Base-by-base conservation (phyloP, 441 rosid species). In the Pelargonium citronellum region DNA sequence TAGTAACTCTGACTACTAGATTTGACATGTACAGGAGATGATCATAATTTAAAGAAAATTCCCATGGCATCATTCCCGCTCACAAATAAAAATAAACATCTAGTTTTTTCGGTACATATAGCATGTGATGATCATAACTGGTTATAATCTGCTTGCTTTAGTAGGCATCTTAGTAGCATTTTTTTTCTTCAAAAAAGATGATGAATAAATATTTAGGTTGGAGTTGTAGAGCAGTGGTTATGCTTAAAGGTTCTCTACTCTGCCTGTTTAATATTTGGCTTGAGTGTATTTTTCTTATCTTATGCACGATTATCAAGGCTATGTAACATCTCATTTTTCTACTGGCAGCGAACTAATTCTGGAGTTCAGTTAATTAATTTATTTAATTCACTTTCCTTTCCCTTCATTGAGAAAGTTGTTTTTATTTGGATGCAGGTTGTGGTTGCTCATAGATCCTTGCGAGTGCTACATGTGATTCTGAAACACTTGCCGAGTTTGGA, bases 381-480 rank as follows among this genome's bases (percentile, higher is more conserved):
- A 4, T 20, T 27, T 58, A 24, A 17, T 5, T 13, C 4, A 2
- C 6, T 8, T 20, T 9, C 22, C 22, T 12, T 72, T 17, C 46
- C 22, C 34, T 6, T 20, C 67, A 66, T 58, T 76, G 43, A 73
- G 44, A 67, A 13, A 51, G 70, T 69, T 27, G 0, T 49, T 67
- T 39, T 43, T 71, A 19, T 69, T 69, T 81, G 75, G 75, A 6
- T 75, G 43, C 89, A 91, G 99, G 92, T 83, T 58, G 69, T 70
- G 73, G 80, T 91, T 80, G 80, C 82, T 70, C 71, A 75, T 72
- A 79, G 88, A 73, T 86, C 97, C 55, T 88, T 95, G 34, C 79
- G 62, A 67, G 78, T 92, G 71, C 73, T 92, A 64, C 86, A 79
- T 72, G 81, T 82, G 74, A 75, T 82, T 74, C 74, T 95, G 87